Percentiles rank a stretch among this genome's conserved stretches.
These are phyloP conservation scores for Globisporangium yorkense DNA, from an alignment of 352 stramenopile genomes.

Conservation along the genomic window DNA sequence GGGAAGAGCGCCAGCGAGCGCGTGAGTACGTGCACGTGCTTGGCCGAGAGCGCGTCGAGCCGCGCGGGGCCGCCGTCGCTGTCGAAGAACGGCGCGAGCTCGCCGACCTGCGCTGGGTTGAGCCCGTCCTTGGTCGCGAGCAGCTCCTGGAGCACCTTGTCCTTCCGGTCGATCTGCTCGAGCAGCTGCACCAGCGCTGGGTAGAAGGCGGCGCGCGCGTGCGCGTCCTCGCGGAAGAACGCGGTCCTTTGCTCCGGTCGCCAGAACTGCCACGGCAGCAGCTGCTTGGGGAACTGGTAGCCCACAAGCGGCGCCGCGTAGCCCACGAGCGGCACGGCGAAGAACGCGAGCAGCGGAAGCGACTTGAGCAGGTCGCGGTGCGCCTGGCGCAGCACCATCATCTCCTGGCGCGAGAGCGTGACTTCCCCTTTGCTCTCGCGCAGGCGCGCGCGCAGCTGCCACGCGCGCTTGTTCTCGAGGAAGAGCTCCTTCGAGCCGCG, in stretches of 20 bases:
- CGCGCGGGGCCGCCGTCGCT: constrained; percentile 24
- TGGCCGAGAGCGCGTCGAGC: constrained; percentile 31
- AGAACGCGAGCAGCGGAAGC: constrained; percentile 67
- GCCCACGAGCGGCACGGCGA: constrained; percentile 60
- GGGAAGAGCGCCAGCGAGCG: constrained; percentile 51
- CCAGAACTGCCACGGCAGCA: constrained; percentile 86
- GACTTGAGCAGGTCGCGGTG: constrained; percentile 84
- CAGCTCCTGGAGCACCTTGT: constrained; percentile 44
- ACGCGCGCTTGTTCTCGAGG: constrained; percentile 73
- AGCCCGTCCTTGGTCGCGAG: constrained; percentile 26
- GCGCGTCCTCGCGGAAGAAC: constrained; percentile 67
- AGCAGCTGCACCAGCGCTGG: constrained; percentile 50
- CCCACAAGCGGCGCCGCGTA: constrained; percentile 72
- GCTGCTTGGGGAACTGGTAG: constrained; percentile 82
- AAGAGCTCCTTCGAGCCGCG: constrained; percentile 63
- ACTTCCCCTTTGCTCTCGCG: constrained; percentile 24
- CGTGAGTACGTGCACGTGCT: constrained; percentile 52
- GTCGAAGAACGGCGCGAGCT: constrained; percentile 66
- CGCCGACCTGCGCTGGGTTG: constrained; percentile 43
- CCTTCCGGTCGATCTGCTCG: constrained; percentile 57
- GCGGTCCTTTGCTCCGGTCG: constrained; percentile 75
- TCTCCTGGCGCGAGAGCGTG: constrained; percentile 57
- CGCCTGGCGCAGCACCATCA: constrained; percentile 77
- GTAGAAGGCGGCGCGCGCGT: constrained; percentile 47
- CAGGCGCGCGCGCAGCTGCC: constrained; percentile 52